Conservation (phyloP, 108 stramenopile species). For the Skeletonema menzelii region DNA sequence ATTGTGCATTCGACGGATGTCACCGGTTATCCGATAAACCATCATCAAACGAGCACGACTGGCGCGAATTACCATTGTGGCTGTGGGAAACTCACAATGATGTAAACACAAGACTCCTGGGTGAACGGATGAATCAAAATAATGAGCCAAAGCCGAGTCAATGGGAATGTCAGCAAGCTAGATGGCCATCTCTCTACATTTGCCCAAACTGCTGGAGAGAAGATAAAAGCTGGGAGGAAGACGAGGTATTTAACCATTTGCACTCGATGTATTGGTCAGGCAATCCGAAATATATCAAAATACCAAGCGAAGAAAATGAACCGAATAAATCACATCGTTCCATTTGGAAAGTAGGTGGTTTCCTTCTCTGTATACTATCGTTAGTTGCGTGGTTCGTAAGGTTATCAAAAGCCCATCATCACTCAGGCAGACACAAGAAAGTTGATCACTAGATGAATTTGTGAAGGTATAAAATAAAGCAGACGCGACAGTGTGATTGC, state of each 20-base stretch:
- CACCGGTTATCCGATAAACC: constrained; percentile 57
- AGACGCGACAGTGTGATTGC: neutral
- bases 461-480: neutral
- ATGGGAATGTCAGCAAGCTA: constrained; percentile 34
- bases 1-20: constrained; percentile 72
- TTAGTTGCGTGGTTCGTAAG: neutral
- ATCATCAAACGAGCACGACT: constrained; percentile 43
- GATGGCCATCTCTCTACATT: constrained; percentile 34
- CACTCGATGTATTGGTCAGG: constrained; percentile 33
- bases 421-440: neutral
- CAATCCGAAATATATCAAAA: constrained; percentile 36
- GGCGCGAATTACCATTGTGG: constrained; percentile 75
- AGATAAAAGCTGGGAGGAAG: constrained; percentile 46
- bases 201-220: constrained; percentile 51
- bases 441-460: constrained; percentile 1
- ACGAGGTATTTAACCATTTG: constrained; percentile 29
- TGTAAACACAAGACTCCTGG: constrained; percentile 71
- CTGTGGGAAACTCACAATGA: constrained; percentile 83
- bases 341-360: neutral
- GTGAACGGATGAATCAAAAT: constrained; percentile 43
- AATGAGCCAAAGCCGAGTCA: constrained; percentile 18
- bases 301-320: neutral
- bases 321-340: neutral
- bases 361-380: neutral
- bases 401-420: neutral